Conservation (phyloP, 495 filamentous ascomycete genomes). For the Glarea lozoyensis region DNA sequence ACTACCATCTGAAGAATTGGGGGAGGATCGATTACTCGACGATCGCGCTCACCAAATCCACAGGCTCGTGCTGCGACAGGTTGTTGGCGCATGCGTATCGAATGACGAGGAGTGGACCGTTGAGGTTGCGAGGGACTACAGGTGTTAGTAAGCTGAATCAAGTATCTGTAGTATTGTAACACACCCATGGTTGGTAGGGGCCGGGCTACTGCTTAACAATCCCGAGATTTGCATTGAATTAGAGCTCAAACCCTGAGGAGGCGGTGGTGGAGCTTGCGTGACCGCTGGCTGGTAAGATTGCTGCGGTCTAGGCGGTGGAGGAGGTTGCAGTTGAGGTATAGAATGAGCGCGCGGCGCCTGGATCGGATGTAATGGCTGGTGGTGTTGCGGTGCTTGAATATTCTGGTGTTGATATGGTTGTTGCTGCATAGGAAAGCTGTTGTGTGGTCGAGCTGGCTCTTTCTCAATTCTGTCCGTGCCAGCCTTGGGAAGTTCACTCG, state of each 20-base stretch:
- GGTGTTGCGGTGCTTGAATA: neutral
- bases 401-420: no score
- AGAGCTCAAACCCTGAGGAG: neutral
- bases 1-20: constrained; percentile 85
- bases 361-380: neutral
- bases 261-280: neutral
- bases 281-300: neutral
- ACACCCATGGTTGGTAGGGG: neutral
- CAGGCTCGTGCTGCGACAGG: constrained; percentile 84
- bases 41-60: constrained; percentile 88
- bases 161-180: neutral
- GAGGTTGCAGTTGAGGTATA: neutral
- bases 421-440: no score
- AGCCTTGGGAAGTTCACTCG: neutral
- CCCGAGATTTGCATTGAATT: neutral
- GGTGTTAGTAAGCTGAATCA: neutral
- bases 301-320: neutral
- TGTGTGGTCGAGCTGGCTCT: no score
- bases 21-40: constrained; percentile 88
- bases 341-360: neutral
- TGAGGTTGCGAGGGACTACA: no score
- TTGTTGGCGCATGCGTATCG: constrained; percentile 77
- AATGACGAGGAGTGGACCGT: constrained; percentile 27
- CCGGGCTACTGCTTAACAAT: neutral
- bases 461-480: no score